Conservation (phyloP, 768 basidiomycete species). For the Hygrocybe coccinea region DNA sequence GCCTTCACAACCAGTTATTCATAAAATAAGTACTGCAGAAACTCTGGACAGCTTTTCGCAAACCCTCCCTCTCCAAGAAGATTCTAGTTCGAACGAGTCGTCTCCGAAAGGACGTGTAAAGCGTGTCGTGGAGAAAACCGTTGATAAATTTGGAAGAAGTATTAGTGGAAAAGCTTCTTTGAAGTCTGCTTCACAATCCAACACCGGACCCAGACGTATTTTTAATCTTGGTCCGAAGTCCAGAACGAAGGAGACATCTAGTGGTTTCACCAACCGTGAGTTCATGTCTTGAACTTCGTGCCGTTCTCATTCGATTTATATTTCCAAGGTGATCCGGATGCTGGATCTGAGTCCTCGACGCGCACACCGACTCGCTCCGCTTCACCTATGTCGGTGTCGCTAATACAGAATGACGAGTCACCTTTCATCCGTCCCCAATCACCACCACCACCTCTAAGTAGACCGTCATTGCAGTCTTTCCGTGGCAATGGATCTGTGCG, state of each 20-base stretch:
- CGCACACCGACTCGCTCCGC: conserved; percentile 31
- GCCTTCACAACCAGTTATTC: conserved; percentile 14
- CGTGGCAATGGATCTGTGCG: conserved; percentile 69
- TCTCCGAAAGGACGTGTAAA: conserved; percentile 46
- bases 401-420: conserved; percentile 41
- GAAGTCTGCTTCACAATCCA: conserved; percentile 24
- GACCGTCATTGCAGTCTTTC: conserved; percentile 50
- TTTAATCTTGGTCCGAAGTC: conserved; percentile 53
- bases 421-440: conserved; percentile 74
- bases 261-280: conserved; percentile 22
- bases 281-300: conserved; percentile 9
- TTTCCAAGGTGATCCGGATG: neutral
- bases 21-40: neutral
- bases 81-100: conserved; percentile 22
- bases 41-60: conserved; percentile 32
- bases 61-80: conserved; percentile 29
- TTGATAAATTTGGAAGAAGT: conserved; percentile 60
- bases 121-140: conserved; percentile 44
- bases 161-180: conserved; percentile 39
- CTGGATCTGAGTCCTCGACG: conserved; percentile 13
- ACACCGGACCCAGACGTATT: conserved; percentile 42
- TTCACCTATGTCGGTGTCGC: conserved; percentile 19
- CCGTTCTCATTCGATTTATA: neutral
- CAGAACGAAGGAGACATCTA: conserved; percentile 39
- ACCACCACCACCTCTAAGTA: conserved; percentile 40